Percentiles rank a stretch among this genome's conserved stretches.
phyloP scores from a whole-genome alignment of 139 green algal species.

The Mychonastes homosphaera region DNA sequence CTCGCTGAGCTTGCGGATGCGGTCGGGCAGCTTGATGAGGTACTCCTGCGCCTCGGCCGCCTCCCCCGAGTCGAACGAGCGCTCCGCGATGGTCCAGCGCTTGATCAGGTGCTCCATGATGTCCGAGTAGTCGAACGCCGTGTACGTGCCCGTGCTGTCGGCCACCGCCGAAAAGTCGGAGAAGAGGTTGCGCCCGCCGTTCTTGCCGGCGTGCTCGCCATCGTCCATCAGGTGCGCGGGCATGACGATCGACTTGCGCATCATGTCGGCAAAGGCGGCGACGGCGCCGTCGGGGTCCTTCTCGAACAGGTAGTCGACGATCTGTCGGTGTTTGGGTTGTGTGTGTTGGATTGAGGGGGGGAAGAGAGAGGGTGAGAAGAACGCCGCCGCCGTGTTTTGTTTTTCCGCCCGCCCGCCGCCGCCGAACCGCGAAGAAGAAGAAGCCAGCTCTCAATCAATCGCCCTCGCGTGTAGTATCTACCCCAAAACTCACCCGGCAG shows the following conservation, averaged over 20 bases:
- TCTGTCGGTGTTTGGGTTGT: too few relatives aligned
- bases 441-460: too few relatives aligned
- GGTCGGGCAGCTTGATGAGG: slow-evolving; percentile 62
- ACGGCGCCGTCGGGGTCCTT: slow-evolving; percentile 79
- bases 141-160: slow-evolving; percentile 73
- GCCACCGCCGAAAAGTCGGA: slow-evolving; percentile 91
- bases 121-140: slow-evolving; percentile 79
- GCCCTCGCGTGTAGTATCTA: too few relatives aligned
- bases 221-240: slow-evolving; percentile 95
- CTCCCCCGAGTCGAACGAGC: slow-evolving; percentile 47
- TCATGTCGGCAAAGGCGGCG: slow-evolving; percentile 95
- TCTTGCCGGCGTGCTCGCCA: slow-evolving; percentile 54
- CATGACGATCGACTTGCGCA: slow-evolving; percentile 99
- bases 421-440: too few relatives aligned
- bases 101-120: slow-evolving; percentile 93
- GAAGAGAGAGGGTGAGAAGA: too few relatives aligned
- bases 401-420: too few relatives aligned
- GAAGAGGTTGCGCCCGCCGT: slow-evolving; percentile 70
- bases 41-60: slow-evolving; percentile 65
- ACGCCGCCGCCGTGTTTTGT: too few relatives aligned
- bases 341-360: too few relatives aligned
- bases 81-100: slow-evolving; percentile 23
- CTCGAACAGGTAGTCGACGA: slow-evolving; percentile 85
- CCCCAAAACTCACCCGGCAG: slow-evolving; percentile 37
- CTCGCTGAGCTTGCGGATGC: slow-evolving; percentile 81